Evolutionary conservation across 352 stramenopile genomes (phyloP).

Genomic region (Plasmopara viticola): DNA sequence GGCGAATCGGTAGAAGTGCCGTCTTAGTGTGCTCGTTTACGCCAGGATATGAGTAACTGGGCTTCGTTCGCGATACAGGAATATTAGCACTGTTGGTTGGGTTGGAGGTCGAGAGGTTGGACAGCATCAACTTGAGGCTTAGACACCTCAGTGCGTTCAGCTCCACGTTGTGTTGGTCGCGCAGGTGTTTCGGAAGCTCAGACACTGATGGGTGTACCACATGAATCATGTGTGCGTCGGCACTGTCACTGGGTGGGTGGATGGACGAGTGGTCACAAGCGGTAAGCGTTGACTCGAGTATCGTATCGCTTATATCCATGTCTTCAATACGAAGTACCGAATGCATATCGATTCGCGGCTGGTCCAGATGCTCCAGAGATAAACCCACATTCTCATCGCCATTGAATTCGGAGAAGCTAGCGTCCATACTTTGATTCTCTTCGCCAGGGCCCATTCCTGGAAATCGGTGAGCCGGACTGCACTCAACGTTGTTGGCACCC

Average conservation of each 20-base stretch:
- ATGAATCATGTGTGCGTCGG: conserved; percentile 13
- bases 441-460: conserved; percentile 22
- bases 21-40: conserved; percentile 26
- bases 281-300: conserved; percentile 18
- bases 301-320: conserved; percentile 23
- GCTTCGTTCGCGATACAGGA: conserved; percentile 7
- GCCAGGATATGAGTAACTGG: conserved; percentile 22
- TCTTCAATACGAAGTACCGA: conserved; percentile 14
- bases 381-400: conserved; percentile 37
- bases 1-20: conserved; percentile 24
- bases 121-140: conserved; percentile 53
- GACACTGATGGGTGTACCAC: conserved; percentile 13
- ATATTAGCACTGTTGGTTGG: too few relatives aligned
- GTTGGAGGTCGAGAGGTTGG: conserved; percentile 5
- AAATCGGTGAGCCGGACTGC: conserved; percentile 23
- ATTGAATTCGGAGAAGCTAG: conserved; percentile 13
- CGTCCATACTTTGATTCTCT: conserved; percentile 22
- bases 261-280: conserved; percentile 14
- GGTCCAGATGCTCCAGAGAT: conserved; percentile 26
- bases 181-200: conserved; percentile 25
- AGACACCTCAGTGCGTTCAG: conserved; percentile 46
- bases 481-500: conserved; percentile 11
- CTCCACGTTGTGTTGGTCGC: conserved; percentile 37
- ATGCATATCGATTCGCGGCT: conserved; percentile 1
- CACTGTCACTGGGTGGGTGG: conserved; percentile 14